Evolutionary conservation across 2,329 filamentous ascomycete species (phyloP).

Genomic region (Botrytis deweyae): DNA sequence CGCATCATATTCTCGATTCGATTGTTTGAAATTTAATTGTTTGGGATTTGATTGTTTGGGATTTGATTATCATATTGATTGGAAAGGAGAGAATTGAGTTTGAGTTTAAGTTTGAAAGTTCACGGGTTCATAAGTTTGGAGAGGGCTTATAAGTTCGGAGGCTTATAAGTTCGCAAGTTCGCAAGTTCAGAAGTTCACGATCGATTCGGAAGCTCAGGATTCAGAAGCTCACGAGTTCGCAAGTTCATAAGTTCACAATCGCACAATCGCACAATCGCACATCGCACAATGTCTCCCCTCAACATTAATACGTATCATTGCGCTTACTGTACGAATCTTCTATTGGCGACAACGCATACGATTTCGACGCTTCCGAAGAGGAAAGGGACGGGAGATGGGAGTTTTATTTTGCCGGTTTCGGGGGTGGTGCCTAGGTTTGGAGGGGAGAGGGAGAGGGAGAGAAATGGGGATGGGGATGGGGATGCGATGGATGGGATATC

Average conservation of each 20-base stretch:
- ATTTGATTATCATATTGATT: no score
- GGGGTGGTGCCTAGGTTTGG: background rate
- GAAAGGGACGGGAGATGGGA: background rate
- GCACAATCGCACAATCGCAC: background rate
- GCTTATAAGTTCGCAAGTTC: no score
- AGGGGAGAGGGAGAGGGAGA: no score
- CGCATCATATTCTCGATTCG: no score
- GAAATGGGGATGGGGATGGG: background rate
- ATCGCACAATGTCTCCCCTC: background rate
- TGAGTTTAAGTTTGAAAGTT: no score
- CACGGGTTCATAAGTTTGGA: no score
- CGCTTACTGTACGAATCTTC: background rate
- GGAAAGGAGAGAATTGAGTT: no score
- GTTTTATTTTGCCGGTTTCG: background rate
- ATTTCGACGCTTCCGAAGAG: background rate
- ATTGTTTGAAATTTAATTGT: no score
- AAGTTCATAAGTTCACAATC: background rate
- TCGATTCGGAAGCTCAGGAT: no score
- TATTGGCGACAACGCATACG: background rate
- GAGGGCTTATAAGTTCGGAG: no score
- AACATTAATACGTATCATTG: background rate
- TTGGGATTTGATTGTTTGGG: no score
- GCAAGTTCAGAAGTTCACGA: no score
- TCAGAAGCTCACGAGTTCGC: background rate
- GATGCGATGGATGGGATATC: background rate